Conservation (phyloP, 768 basidiomycete genomes). For the Pleurotus platypus region DNA sequence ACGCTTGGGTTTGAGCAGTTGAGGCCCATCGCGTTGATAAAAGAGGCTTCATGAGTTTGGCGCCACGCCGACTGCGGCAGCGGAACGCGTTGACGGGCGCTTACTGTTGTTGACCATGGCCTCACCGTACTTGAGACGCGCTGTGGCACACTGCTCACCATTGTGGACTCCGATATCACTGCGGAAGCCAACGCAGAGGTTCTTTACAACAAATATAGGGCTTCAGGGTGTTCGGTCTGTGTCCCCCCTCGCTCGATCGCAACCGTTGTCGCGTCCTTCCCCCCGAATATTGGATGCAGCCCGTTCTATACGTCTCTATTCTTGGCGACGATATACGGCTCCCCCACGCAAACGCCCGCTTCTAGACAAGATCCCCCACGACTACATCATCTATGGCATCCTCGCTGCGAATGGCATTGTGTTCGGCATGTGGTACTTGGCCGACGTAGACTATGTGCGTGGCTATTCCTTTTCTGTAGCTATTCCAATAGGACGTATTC, state of each 20-base stretch:
- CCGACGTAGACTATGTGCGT: constrained; percentile 31
- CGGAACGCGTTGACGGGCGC: too few relatives aligned
- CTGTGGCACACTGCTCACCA: too few relatives aligned
- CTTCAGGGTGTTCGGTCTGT: background rate
- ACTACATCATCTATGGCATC: constrained; percentile 58
- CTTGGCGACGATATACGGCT: constrained; percentile 4
- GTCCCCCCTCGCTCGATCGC: background rate
- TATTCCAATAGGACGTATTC: background rate
- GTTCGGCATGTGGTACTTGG: constrained; percentile 56
- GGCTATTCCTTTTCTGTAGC: background rate
- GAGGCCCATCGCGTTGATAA: too few relatives aligned
- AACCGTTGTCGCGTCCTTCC: background rate
- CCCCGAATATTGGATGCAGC: background rate
- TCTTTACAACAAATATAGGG: too few relatives aligned
- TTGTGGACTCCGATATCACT: too few relatives aligned
- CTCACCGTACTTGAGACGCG: too few relatives aligned
- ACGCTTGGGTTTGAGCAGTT: too few relatives aligned
- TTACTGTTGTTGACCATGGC: too few relatives aligned
- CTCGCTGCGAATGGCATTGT: constrained; percentile 61
- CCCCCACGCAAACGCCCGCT: constrained; percentile 11
- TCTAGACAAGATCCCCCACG: constrained; percentile 47
- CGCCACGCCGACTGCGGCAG: too few relatives aligned
- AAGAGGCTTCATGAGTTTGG: too few relatives aligned
- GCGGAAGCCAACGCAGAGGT: too few relatives aligned
- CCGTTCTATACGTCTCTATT: background rate